Percentiles rank a stretch among this genome's conserved stretches.
Evolutionary conservation across 2,329 filamentous ascomycete genomes (phyloP).

Genomic region (Fusarium solani-melongenae): DNA sequence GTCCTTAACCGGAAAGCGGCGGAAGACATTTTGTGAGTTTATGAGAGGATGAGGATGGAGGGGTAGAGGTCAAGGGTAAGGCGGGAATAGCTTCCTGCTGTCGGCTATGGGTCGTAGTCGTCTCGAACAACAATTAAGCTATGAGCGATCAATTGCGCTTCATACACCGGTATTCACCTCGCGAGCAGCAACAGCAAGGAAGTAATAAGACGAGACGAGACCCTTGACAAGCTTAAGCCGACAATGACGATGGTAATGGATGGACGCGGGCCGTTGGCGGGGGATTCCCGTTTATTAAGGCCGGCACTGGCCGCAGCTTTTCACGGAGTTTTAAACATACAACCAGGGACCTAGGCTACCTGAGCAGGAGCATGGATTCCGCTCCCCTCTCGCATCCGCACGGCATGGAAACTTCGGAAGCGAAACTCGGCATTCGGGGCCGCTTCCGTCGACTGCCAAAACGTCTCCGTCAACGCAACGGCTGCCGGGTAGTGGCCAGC

Average conservation of each 20-base stretch:
- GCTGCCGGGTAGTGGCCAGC: conserved; percentile 18
- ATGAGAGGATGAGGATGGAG: background rate
- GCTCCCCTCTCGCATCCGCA: conserved; percentile 12
- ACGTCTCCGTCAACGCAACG: conserved; percentile 8
- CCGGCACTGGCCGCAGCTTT: conserved; percentile 33
- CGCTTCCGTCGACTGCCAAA: conserved; percentile 1
- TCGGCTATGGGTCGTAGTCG: conserved; percentile 12
- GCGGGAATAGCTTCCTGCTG: conserved; percentile 12
- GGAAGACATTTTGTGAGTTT: conserved; percentile 59
- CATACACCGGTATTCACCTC: background rate
- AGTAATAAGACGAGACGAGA: background rate
- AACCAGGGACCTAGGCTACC: background rate
- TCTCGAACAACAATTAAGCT: conserved; percentile 14
- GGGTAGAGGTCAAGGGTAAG: background rate
- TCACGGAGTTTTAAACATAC: background rate
- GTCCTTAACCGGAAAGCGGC: conserved; percentile 61
- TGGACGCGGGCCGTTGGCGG: conserved; percentile 34
- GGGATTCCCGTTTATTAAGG: conserved; percentile 38
- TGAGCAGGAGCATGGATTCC: background rate
- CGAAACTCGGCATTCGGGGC: conserved; percentile 40
- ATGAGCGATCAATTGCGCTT: conserved; percentile 24
- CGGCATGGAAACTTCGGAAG: conserved; percentile 32
- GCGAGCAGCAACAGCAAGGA: background rate
- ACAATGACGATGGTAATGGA: conserved; percentile 22
- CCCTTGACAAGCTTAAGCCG: conserved; percentile 17